Base-by-base conservation (phyloP, 768 basidiomycete genomes). In the Collybiopsis confluens region DNA sequence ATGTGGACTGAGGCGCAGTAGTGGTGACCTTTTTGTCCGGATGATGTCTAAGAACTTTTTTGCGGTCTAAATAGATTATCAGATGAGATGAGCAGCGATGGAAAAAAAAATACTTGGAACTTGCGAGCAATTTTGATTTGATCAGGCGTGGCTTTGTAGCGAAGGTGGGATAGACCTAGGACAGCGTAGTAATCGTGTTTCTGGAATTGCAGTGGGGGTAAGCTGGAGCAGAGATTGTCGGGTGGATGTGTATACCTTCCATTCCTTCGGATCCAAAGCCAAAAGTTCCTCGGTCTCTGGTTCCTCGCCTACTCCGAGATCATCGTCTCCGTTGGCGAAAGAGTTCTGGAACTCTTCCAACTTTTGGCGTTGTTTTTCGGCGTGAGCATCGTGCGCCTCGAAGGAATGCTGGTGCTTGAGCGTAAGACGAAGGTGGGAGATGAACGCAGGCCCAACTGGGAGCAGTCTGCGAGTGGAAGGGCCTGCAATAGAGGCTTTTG, bases 121-220 rank as follows among this genome's bases (percentile, higher is more conserved):
- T 61, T 72, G 97, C 95, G 94, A 59, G 97, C 92, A 63, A 96
- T 83, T 68, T 93, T 95, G 68, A 99, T 99, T 66, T 99, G 97
- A 54, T 85, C 95, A 18, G 86, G 78, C 21, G 81, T 90, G 10
- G 97, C 95, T 58, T 77, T 81, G 78, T 88, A 90, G 56, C 97
- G 81, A 54, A 97, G 78, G 64, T 88, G 86, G 36, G 93, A 94
- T 8, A 99, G 81, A 59, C 97, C 97, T 50, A 99, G 86, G 37
- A 99, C 92, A 53, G 90, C 90, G 65, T 99, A 99, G 66, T 98
- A 91, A 67, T 99, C 96, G 82, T 98, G 97, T 83, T 96, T 94
- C 90, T 94, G 45, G 26, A n/a, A n/a, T n/a, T n/a, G n/a, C n/a
- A n/a, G n/a, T n/a, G n/a, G n/a, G n/a, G n/a, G n/a, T n/a, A n/a